Percentiles rank a stretch among this genome's conserved stretches.
Evolutionary conservation across 1,284 basidiomycete species (phyloP).

Genomic region (Irpex sp.): DNA sequence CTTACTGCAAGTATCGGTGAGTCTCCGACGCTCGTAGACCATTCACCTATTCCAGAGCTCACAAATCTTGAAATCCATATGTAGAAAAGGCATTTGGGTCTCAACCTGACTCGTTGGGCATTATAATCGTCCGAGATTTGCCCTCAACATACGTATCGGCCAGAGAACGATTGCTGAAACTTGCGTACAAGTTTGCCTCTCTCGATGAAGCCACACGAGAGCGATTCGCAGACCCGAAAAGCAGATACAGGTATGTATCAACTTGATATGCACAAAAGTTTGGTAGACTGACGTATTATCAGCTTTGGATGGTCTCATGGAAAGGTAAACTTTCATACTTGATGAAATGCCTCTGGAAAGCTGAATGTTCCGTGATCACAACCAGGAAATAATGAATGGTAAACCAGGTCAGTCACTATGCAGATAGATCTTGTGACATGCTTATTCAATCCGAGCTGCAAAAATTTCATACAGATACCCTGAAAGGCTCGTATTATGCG

Average conservation of each 20-base stretch:
- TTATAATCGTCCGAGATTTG: constrained; percentile 79
- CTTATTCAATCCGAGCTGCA: not conserved
- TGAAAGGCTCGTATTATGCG: constrained; percentile 92
- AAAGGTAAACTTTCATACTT: constrained; percentile 47
- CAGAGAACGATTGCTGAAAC: constrained; percentile 66
- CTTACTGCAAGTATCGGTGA: constrained; percentile 62
- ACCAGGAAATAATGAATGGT: constrained; percentile 91
- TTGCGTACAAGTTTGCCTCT: constrained; percentile 72
- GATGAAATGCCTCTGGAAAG: not conserved
- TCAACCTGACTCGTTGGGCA: constrained; percentile 69
- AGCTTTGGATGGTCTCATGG: constrained; percentile 95
- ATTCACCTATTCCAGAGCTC: not conserved
- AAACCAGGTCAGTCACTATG: constrained; percentile 53
- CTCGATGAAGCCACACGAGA: constrained; percentile 65
- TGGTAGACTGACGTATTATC: not conserved
- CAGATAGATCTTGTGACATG: not conserved
- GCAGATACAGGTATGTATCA: constrained; percentile 59
- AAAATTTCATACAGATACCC: constrained; percentile 46
- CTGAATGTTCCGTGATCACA: not conserved
- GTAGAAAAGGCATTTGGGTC: constrained; percentile 81
- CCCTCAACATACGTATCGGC: constrained; percentile 60
- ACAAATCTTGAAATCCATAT: constrained; percentile 1
- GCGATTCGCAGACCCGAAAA: constrained; percentile 63
- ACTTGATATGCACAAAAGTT: not conserved
- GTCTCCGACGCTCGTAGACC: constrained; percentile 11